Evolutionary conservation across 768 basidiomycete species (phyloP).

Genomic region (Mycena epipterygia): DNA sequence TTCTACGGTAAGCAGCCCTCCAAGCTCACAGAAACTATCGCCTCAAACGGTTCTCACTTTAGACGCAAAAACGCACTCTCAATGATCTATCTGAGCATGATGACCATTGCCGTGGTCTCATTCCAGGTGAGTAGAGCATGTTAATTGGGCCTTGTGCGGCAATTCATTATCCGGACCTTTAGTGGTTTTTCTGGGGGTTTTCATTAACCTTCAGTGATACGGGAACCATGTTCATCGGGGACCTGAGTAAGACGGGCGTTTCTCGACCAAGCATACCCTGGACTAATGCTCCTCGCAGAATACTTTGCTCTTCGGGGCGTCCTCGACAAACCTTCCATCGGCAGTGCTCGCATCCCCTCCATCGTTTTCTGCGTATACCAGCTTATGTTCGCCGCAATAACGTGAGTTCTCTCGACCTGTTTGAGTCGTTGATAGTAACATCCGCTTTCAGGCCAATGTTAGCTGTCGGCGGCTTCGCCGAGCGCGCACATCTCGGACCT

Average conservation of each 20-base stretch:
- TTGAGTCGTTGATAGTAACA: slow-evolving; percentile 36
- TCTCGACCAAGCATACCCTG: too few relatives aligned
- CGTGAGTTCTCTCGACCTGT: slow-evolving; percentile 58
- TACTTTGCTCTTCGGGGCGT: slow-evolving; percentile 90
- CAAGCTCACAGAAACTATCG: not conserved
- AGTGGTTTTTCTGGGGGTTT: slow-evolving; percentile 99
- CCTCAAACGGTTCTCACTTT: not conserved
- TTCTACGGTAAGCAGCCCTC: slow-evolving; percentile 64
- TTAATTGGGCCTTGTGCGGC: not conserved
- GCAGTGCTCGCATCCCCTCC: slow-evolving; percentile 77
- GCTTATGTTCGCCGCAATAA: slow-evolving; percentile 92
- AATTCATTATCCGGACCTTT: slow-evolving; percentile 26
- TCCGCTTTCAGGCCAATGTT: slow-evolving; percentile 74
- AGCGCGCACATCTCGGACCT: slow-evolving; percentile 89
- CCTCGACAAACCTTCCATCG: slow-evolving; percentile 80
- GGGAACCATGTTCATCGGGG: slow-evolving; percentile 81
- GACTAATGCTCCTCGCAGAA: slow-evolving; percentile 51
- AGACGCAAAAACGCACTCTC: slow-evolving; percentile 92
- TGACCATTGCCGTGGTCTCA: slow-evolving; percentile 82
- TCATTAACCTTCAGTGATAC: slow-evolving; percentile 91
- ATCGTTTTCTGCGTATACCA: slow-evolving; percentile 90
- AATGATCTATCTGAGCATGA: slow-evolving; percentile 89
- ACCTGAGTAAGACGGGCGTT: slow-evolving; percentile 63
- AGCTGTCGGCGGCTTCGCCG: slow-evolving; percentile 93
- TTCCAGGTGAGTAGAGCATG: slow-evolving; percentile 79